These are phyloP conservation scores for Globisporangium rhizosaccharum DNA, from an alignment of 352 stramenopile genomes.

Conservation along the genomic window DNA sequence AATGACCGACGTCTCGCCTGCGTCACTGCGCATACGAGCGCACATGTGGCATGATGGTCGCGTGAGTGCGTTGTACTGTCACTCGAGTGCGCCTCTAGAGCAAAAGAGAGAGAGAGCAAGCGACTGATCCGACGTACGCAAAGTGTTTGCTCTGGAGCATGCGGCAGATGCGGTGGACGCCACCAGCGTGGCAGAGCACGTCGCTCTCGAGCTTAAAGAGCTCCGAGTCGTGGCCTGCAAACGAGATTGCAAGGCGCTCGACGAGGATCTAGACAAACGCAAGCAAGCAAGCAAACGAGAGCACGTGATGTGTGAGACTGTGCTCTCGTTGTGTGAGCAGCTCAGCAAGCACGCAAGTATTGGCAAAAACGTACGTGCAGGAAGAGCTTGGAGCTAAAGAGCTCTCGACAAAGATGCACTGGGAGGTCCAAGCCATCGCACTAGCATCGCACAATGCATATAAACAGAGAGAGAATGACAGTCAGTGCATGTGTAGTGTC, in stretches of 20 bases:
- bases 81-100: neutral
- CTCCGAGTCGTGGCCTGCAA: conserved; percentile 43
- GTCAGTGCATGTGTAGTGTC: no score
- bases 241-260: conserved; percentile 48
- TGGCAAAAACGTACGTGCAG: conserved; percentile 38
- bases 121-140: conserved; percentile 21
- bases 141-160: conserved; percentile 42
- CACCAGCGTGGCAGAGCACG: conserved; percentile 48
- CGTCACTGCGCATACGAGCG: conserved; percentile 10
- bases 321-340: neutral
- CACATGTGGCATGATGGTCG: neutral
- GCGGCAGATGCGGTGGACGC: conserved; percentile 44
- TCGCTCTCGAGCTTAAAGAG: conserved; percentile 72
- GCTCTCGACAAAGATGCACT: conserved; percentile 14
- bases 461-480: neutral
- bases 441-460: conserved; percentile 8
- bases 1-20: conserved; percentile 24
- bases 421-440: conserved; percentile 25
- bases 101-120: neutral
- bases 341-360: conserved; percentile 2
- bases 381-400: conserved; percentile 62
- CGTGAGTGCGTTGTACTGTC: neutral
- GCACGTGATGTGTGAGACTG: neutral
- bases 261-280: conserved; percentile 37
- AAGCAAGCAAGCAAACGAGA: neutral